Evolutionary conservation across 768 basidiomycete genomes (phyloP).

Genomic region (Leucocoprinus leucothites): DNA sequence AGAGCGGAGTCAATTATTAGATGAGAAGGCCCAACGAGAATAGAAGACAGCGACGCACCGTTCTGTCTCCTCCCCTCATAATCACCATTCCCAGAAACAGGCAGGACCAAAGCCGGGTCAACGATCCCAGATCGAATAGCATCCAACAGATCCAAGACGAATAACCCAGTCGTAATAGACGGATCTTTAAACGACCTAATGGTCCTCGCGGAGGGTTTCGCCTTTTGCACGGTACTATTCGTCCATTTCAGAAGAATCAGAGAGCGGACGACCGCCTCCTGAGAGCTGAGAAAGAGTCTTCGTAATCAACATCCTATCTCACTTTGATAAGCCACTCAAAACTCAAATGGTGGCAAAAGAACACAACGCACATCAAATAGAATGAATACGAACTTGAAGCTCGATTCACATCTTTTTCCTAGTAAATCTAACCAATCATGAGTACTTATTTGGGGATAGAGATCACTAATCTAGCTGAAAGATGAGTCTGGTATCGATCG

Average conservation of each 20-base stretch:
- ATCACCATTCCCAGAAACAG: slow-evolving; percentile 55
- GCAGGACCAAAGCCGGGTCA: slow-evolving; percentile 85
- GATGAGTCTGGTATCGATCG: background rate
- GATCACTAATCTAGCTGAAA: slow-evolving; percentile 88
- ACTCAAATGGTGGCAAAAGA: too few species aligned
- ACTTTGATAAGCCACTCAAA: too few species aligned
- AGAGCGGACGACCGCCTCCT: slow-evolving; percentile 76
- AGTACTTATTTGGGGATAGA: slow-evolving; percentile 97
- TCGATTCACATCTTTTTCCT: slow-evolving; percentile 98
- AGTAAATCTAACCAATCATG: slow-evolving; percentile 93
- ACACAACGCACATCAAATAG: slow-evolving; percentile 9
- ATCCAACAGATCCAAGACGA: slow-evolving; percentile 91
- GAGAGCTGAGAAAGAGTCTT: slow-evolving; percentile 83
- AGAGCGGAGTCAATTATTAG: background rate
- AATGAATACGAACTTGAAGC: slow-evolving; percentile 80
- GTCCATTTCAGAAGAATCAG: slow-evolving; percentile 96
- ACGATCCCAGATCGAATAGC: slow-evolving; percentile 93
- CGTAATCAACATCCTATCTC: slow-evolving; percentile 84
- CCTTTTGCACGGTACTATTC: slow-evolving; percentile 79
- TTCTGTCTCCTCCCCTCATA: slow-evolving; percentile 93
- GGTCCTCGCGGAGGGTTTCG: slow-evolving; percentile 50
- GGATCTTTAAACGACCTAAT: slow-evolving; percentile 97
- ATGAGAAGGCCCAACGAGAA: background rate
- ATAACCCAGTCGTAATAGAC: slow-evolving; percentile 80
- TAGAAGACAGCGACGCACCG: slow-evolving; percentile 51